Base-by-base conservation (phyloP, 2,329 filamentous ascomycete genomes). In the Ophiostoma quercus region DNA sequence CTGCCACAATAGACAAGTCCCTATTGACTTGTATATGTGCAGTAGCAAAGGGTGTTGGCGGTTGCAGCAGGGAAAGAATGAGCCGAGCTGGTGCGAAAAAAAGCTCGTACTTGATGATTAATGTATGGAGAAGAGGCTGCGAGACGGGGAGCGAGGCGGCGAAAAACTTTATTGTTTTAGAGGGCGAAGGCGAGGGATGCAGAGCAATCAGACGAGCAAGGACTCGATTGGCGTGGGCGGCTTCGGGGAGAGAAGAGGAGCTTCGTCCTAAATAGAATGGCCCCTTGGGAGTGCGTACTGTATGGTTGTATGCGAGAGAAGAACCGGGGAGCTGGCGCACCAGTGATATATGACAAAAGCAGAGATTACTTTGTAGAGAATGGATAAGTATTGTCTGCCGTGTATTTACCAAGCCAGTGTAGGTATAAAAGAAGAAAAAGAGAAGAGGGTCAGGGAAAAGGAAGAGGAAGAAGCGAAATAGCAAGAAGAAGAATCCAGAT, bases 191-290 rank as follows among this genome's bases (percentile, higher is more conserved):
- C n/a, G 51, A 57, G 51, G 22, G 51, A 57, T 25, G 25, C n/a
- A 25, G n/a, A 57, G 51, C n/a, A 57, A 57, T 14, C 51, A 57
- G 51, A 57, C 11, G n/a, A 57, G n/a, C 25, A 60, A 37, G 62
- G 39, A 47, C 57, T 67, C n/a, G 47, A 62, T 70, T 57, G 51
- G 67, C 11, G 69, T 66, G 60, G 69, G 66, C 51, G 62, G 25
- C n/a, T 68, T 68, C 19, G 67, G 67, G 60, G 60, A 68, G 51
- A 68, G 66, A 51, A 54, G 43, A 69, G 43, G 14, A 47, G 51
- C 39, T 60, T 25, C 67, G 60, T 67, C 54, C n/a, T 57, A 62
- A 60, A 69, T 19, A 51, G 47, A 66, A 47, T 14, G 19, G 32
- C 37, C 60, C 39, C 22, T 47, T 65, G 34, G 54, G 67, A 66